These are phyloP conservation scores for Spathaspora hagerdaliae DNA, from an alignment of 805 yeast species.

Conservation along the genomic window DNA sequence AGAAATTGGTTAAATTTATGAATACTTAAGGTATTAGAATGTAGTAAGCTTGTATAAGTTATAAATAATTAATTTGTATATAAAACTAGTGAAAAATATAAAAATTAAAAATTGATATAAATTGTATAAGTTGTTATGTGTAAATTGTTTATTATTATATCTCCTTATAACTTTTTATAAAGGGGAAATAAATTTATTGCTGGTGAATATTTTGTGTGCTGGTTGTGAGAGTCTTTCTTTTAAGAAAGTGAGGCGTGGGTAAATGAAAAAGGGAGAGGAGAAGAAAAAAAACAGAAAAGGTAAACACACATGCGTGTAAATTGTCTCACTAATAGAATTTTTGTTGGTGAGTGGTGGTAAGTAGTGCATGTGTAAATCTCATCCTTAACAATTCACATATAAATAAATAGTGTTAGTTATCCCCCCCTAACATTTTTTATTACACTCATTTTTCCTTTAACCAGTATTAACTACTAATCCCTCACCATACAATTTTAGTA, in stretches of 20 bases:
- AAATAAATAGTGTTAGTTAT: too few relatives aligned
- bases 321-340: neutral
- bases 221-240: too few relatives aligned
- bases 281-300: neutral
- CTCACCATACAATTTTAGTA: too few relatives aligned
- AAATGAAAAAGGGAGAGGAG: neutral
- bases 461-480: too few relatives aligned
- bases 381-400: constrained; percentile 2
- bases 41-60: neutral
- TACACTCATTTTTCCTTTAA: too few relatives aligned
- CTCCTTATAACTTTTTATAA: too few relatives aligned
- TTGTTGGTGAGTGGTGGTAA: too few relatives aligned
- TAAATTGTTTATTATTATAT: neutral
- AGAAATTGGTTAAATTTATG: neutral
- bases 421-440: too few relatives aligned
- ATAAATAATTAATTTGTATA: neutral
- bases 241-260: neutral
- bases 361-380: constrained; percentile 11
- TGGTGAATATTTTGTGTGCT: too few relatives aligned
- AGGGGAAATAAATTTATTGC: too few relatives aligned
- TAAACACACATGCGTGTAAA: neutral
- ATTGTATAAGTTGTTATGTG: neutral
- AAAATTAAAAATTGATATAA: neutral
- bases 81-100: too few relatives aligned
- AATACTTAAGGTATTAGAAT: neutral